Evolutionary conservation across 148 eudicot genomes (phyloP), one percentile per base, ranked within the genome.

Genomic region (Nepenthes mirabilis): DNA sequence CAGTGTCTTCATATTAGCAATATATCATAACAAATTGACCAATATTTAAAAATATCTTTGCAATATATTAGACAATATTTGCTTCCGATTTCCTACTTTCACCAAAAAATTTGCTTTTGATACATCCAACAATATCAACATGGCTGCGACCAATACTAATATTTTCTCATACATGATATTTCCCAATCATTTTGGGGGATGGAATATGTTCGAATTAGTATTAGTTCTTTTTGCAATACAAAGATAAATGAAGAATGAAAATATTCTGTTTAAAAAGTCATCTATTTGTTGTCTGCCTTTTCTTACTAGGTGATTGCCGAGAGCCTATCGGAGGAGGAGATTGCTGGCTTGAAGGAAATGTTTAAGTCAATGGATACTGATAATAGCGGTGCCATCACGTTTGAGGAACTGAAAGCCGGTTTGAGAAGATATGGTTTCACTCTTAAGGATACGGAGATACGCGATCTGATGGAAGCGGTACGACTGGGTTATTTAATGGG

Each of bases 401-500:
- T 91, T 60, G 94, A 91, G 71, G 97, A 88, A 71, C 96, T 91
- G 61, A 91, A 88, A 79, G 94, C 83, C 67, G 96, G 97, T 69
- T 88, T 91, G 57, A 78, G 82, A 63, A 88, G 81, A 85, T 88
- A 85, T 43, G 97, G 97, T 43, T 91, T 96, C 59, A 91, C 88
- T 63, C 80, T 91, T 47, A 88, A 88, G 82, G 97, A 91, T 75
- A 85, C 73, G 51, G 94, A 91, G 80, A 88, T 88, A 72, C 94
- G 87, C 43, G 87, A 82, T 69, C 90, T 91, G 47, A 85, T 91
- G 97, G 97, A 91, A 52, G 97, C 96, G 70, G 96, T 91, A 85
- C 66, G 72, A 43, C 34, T 2, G 6, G 5, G n/a, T 43, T 53
- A 50, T 49, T 6, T 6, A 2, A 49, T 11, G 8, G 14, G 14